Percentiles rank a stretch among this genome's conserved stretches.
phyloP scores from a whole-genome alignment of 257 asterid genomes.

The Solanum okadae region DNA sequence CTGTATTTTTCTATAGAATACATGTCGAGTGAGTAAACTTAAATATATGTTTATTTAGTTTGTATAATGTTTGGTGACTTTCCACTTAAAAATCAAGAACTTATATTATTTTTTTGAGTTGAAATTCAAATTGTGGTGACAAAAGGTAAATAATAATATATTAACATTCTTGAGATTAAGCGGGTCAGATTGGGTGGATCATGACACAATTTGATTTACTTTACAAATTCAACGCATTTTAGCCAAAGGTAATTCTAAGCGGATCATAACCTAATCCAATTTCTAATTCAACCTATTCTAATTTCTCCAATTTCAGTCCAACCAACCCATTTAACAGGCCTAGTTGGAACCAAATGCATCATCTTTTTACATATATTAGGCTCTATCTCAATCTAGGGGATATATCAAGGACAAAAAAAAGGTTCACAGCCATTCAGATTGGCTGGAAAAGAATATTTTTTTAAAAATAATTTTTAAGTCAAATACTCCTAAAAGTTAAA shows the following conservation, averaged over 20 bases:
- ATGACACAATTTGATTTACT: not conserved
- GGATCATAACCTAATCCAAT: not conserved
- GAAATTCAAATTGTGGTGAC: not conserved
- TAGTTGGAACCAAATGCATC: not conserved
- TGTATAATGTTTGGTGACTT: not conserved
- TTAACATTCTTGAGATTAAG: too few relatives aligned
- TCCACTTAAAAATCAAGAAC: not conserved
- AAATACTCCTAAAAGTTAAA: not conserved
- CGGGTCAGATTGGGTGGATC: not conserved
- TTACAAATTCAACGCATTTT: not conserved
- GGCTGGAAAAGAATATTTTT: not conserved
- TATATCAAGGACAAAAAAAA: not conserved
- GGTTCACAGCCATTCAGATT: not conserved
- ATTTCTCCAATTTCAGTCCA: not conserved
- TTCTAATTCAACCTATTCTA: not conserved
- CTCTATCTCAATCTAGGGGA: not conserved
- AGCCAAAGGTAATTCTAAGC: not conserved
- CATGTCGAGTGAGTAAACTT: not conserved
- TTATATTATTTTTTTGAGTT: not conserved
- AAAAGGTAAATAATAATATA: too few relatives aligned
- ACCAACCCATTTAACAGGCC: not conserved
- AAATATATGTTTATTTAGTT: too few relatives aligned
- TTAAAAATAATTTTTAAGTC: not conserved
- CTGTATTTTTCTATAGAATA: not conserved
- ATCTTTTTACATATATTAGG: not conserved